Evolutionary conservation across 106 monocot genomes (phyloP).

Genomic region (Apostasia ramifera): DNA sequence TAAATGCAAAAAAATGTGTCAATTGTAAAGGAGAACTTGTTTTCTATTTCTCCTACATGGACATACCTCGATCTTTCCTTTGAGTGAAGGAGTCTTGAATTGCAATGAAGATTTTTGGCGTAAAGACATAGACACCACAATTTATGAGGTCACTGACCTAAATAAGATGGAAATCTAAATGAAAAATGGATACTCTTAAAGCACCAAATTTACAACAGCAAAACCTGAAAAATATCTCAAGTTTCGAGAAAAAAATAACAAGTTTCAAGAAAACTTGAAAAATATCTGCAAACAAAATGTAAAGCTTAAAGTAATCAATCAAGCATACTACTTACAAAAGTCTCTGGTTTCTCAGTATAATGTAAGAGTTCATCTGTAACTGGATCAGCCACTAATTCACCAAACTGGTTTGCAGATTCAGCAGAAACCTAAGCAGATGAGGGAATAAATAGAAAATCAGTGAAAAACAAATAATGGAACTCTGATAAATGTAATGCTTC

Average conservation of each 20-base stretch:
- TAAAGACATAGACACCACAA: constrained; percentile 97
- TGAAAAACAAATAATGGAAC: neutral
- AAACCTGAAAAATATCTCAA: neutral
- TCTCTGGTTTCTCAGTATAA: constrained; percentile 93
- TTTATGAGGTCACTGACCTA: constrained; percentile 95
- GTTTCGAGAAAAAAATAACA: no score
- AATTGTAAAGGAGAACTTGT: no score
- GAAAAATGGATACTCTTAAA: neutral
- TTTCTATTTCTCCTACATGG: no score
- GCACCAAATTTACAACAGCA: neutral
- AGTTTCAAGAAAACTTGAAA: no score
- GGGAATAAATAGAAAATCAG: neutral
- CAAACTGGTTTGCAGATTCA: constrained; percentile 80
- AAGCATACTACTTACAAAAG: constrained; percentile 60
- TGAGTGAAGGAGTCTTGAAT: constrained; percentile 68
- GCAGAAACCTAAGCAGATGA: constrained; percentile 34
- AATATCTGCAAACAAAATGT: neutral
- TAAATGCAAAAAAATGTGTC: no score
- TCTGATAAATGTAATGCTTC: neutral
- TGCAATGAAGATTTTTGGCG: constrained; percentile 85
- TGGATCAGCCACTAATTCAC: constrained; percentile 86
- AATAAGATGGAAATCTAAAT: constrained; percentile 16
- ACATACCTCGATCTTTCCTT: constrained; percentile 65
- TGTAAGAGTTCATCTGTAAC: constrained; percentile 71
- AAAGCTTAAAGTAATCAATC: neutral